These are phyloP conservation scores for Monsonia emarginata DNA, from an alignment of 441 rosid genomes.

Conservation along the genomic window DNA sequence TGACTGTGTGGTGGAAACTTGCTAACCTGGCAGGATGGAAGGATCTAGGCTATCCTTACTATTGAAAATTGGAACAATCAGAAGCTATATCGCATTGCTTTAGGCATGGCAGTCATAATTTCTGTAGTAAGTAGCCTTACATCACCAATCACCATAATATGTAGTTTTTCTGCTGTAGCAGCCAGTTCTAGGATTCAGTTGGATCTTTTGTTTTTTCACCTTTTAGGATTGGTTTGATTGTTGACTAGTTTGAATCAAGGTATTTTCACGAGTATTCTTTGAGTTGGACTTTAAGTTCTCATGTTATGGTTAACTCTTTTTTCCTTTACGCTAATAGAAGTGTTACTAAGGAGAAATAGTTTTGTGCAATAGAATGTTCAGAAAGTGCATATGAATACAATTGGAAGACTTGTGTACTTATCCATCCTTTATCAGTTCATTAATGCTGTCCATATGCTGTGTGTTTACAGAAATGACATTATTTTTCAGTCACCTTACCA, in stretches of 20 bases:
- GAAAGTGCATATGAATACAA: not conserved
- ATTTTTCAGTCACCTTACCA: conserved; percentile 18
- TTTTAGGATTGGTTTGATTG: not conserved
- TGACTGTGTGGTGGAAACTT: not conserved
- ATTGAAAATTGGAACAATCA: not conserved
- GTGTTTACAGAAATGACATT: conserved; percentile 7
- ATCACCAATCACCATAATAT: not conserved
- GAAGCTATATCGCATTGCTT: not conserved
- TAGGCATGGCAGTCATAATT: not conserved
- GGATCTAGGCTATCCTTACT: not conserved
- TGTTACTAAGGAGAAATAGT: not conserved
- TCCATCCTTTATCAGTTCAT: not conserved
- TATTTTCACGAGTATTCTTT: not conserved
- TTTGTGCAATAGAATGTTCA: too few relatives aligned
- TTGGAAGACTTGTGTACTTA: not conserved
- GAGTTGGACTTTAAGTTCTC: not conserved
- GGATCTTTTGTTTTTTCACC: not conserved
- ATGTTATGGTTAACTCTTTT: not conserved
- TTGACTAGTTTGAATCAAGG: not conserved
- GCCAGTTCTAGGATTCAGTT: not conserved
- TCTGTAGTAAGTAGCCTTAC: not conserved
- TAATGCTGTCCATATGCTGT: conserved; percentile 1
- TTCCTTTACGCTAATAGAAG: not conserved
- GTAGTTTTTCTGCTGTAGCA: not conserved
- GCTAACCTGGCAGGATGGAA: not conserved